Base-by-base conservation (phyloP, 2,329 filamentous ascomycete genomes). In the Stagonosporopsis cucurbitacearum region DNA sequence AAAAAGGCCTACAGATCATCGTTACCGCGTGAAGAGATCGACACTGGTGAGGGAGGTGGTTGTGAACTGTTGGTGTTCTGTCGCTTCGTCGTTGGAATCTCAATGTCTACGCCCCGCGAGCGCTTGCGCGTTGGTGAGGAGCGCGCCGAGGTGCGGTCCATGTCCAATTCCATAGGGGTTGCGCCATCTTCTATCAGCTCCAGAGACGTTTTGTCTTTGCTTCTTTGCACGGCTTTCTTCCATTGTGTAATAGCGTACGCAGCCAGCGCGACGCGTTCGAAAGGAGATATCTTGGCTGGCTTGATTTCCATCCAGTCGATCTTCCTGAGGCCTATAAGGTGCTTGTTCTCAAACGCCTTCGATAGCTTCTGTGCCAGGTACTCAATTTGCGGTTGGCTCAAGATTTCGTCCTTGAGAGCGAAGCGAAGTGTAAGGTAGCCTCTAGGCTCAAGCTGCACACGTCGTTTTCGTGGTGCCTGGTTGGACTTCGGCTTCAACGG, bases 261-360 rank as follows among this genome's bases (percentile, higher is more conserved):
- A 1, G 68, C 66, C 11, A 73, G 52, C 8, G 68, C 60, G 15
- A 66, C 60, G 8, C 67, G 64, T 28, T 70, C 62, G 36, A 74
- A 74, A 17, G 65, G 60, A 6, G 67, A 51, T 0, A 59, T 63
- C 2, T 54, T 56, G 3, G 70, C 66, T 6, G 67, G 60, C 43
- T 66, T 63, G 42, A 74, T 61, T 2, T 60, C 64, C 4, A 74
- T 28, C 69, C 72, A 75, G 32, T 75, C 71, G 8, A 75, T 68
- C 11, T 62, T 60, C n/a, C 59, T 57, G n/a, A 74, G 17, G 1
- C 67, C 67, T 7, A 75, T 54, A 0, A 67, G 30, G 4, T 54
- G 32, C 44, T 70, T 71, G 19, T 71, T 70, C 45, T 59, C 63
- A 32, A 73, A 67, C 0, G 68, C 69, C 35, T 67, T 65, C 2